A percentile compares a stretch with the other conserved stretches of the same genome.
Conservation (phyloP, 2,329 filamentous ascomycete species). For the Ophiostoma triangulosporum region DNA sequence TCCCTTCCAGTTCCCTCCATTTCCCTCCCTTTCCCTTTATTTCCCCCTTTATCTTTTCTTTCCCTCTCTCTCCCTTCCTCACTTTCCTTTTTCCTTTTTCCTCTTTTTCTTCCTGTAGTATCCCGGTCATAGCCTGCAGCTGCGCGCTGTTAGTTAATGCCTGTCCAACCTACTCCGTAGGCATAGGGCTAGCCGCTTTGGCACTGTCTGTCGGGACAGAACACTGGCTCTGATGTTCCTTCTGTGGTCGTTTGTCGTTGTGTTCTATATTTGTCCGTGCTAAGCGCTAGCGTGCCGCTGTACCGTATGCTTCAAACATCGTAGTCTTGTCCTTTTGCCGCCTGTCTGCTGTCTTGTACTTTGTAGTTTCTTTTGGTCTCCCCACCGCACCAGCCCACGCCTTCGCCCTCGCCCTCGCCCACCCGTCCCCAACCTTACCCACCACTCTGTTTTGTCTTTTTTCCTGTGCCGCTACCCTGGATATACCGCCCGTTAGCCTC, state of each 20-base stretch:
- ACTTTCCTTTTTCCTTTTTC: not conserved
- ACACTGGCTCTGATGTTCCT: not conserved
- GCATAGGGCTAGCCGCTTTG: not conserved
- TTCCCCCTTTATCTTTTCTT: too few species aligned
- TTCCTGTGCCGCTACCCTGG: not conserved
- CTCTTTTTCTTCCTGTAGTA: not conserved
- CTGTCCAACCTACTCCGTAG: not conserved
- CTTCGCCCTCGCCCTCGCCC: not conserved
- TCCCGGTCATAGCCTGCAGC: constrained; percentile 2
- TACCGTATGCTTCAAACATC: too few species aligned
- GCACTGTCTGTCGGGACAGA: not conserved
- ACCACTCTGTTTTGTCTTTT: not conserved
- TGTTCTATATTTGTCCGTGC: not conserved
- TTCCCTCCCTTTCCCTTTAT: too few species aligned
- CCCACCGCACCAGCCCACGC: not conserved
- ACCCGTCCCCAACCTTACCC: constrained; percentile 1
- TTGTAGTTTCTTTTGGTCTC: not conserved
- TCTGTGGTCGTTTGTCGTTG: not conserved
- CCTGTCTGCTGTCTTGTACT: not conserved
- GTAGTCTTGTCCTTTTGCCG: not conserved
- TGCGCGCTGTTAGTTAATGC: too few species aligned
- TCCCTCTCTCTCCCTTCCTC: too few species aligned
- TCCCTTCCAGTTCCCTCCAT: too few species aligned
- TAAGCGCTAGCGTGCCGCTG: not conserved
- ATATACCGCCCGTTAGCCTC: not conserved